Evolutionary conservation across 176 grass and related monocot species (phyloP).

Genomic region (Carex pumila): DNA sequence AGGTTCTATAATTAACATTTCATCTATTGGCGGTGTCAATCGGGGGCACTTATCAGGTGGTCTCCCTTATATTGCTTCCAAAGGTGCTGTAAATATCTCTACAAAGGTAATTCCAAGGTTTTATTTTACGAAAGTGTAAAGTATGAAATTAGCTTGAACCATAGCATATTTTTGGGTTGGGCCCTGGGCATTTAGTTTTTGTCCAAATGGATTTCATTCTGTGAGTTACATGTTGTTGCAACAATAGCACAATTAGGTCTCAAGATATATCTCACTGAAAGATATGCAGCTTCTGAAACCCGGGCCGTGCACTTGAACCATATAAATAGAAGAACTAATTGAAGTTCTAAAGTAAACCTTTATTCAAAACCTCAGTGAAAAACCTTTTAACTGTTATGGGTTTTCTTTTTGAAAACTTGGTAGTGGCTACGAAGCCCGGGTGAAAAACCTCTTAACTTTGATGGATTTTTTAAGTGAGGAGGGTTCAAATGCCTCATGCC

Average conservation of each 20-base stretch:
- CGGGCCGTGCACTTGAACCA: not conserved
- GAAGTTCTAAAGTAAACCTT: not conserved
- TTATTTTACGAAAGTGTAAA: not conserved
- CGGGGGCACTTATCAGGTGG: slow-evolving; percentile 54
- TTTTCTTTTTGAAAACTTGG: too few species aligned
- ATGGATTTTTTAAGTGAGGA: too few species aligned
- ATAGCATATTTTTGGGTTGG: not conserved
- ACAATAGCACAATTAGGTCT: not conserved
- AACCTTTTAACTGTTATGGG: not conserved
- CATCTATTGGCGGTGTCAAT: slow-evolving; percentile 53
- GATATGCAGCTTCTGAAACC: not conserved
- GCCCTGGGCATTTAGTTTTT: not conserved
- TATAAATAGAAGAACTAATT: not conserved
- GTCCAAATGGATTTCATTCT: not conserved
- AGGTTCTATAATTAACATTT: slow-evolving; percentile 75
- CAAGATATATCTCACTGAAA: not conserved
- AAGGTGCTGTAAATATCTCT: slow-evolving; percentile 51
- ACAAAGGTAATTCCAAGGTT: slow-evolving; percentile 43
- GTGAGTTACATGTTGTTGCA: not conserved
- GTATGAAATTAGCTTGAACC: not conserved
- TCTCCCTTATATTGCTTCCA: slow-evolving; percentile 53
- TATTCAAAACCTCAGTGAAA: not conserved
- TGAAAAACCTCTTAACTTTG: too few species aligned
- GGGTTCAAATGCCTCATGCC: too few species aligned
- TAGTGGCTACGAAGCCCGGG: too few species aligned